Base-by-base conservation (phyloP, 1,284 basidiomycete species). In the Melanopsichium pennsylvanicum region DNA sequence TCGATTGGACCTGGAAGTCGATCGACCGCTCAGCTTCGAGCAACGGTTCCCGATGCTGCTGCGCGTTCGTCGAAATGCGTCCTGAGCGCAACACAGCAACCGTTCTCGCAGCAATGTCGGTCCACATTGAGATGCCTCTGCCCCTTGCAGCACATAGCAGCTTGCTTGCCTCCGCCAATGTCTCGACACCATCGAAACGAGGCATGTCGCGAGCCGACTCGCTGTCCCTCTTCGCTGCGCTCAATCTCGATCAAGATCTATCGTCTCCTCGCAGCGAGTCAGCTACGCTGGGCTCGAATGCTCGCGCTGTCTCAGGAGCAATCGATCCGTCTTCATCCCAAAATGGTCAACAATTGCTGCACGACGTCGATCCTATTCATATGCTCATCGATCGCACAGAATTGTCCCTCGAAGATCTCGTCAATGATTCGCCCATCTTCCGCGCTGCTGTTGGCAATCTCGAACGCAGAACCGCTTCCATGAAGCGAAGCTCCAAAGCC, bases 391-490 rank as follows among this genome's bases (percentile, higher is more conserved):
- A 76, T 29, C 70, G 58, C n/a, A 72, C 67, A 12, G 74, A 76
- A 50, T 57, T 76, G 13, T 29, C 55, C 4, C 50, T 75, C 11
- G 54, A 52, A 5, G 62, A 68, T 19, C 32, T 71, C 43, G 54
- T 47, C 23, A 66, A 46, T 16, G 74, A 76, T 16, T 72, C 72
- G 31, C 75, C 75, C 19, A 55, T 75, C 45, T 54, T 76, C 32
- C 60, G 75, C 12, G 75, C 75, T 10, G 70, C 75, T 9, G 25
- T 76, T 5, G 45, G 39, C 43, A 75, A 75, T 40, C 63, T 76
- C 21, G 68, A 74, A 38, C 57, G 63, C 15, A 22, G 71, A 18
- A 75, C 75, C 4, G 57, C 54, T 2, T 46, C 40, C 12, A 48
- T 75, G 34, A 74, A 75, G 31, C 61, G 51, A 59, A 25, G 42